phyloP scores from a whole-genome alignment of 352 stramenopile species.

The Achlya hypogyna region DNA sequence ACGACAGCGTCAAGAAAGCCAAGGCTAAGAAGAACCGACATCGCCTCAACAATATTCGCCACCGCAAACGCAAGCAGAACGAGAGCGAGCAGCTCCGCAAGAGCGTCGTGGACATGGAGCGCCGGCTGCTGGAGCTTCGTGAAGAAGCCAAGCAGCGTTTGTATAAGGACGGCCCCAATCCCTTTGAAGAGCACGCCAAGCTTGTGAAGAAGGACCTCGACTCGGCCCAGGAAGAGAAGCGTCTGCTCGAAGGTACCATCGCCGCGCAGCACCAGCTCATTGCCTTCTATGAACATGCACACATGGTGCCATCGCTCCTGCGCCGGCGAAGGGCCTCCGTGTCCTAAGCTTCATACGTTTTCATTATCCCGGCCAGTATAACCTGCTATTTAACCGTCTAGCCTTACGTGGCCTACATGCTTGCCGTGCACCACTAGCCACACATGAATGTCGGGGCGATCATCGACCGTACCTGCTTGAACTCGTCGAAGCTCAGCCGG shows the following conservation, averaged over 20 bases:
- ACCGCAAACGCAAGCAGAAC: conserved; percentile 7
- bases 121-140: background rate
- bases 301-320: background rate
- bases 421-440: conserved; percentile 20
- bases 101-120: conserved; percentile 1
- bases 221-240: background rate
- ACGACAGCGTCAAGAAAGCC: background rate
- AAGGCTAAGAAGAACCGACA: background rate
- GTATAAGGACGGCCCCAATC: background rate
- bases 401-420: background rate
- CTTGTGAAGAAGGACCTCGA: background rate
- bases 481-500: conserved; percentile 83
- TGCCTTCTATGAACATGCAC: background rate
- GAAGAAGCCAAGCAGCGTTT: background rate
- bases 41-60: conserved; percentile 13
- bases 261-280: conserved; percentile 1
- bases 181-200: background rate
- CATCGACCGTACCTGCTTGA: conserved; percentile 66
- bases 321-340: background rate
- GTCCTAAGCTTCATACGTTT: background rate
- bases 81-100: conserved; percentile 1
- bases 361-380: conserved; percentile 1
- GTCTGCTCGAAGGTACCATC: conserved; percentile 5
- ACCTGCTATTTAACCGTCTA: background rate
- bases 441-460: conserved; percentile 3